Conservation (phyloP, 2,329 filamentous ascomycete species). For the Cercospora beticola region DNA sequence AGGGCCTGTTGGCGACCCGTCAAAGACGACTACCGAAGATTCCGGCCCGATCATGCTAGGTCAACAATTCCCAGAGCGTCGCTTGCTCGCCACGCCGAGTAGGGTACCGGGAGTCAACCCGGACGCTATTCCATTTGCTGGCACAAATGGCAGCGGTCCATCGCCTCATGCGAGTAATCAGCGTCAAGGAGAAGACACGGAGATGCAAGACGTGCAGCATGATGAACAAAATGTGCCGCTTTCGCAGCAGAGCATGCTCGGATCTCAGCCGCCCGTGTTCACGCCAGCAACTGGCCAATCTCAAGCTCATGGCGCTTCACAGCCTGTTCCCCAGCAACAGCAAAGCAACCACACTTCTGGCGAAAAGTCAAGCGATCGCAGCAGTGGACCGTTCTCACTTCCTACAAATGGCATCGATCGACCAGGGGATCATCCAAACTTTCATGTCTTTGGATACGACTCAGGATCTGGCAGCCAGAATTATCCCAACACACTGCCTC, state of each 20-base stretch:
- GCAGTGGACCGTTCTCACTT: slow-evolving; percentile 59
- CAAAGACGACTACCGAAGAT: slow-evolving; percentile 45
- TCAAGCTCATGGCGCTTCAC: slow-evolving; percentile 58
- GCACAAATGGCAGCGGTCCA: slow-evolving; percentile 36
- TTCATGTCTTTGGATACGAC: slow-evolving; percentile 51
- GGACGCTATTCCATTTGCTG: slow-evolving; percentile 59
- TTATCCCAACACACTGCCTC: slow-evolving; percentile 62
- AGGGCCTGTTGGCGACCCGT: slow-evolving; percentile 42
- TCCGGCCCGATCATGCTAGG: slow-evolving; percentile 57
- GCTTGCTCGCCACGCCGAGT: slow-evolving; percentile 46
- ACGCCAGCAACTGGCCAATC: slow-evolving; percentile 66
- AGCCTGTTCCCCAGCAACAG: slow-evolving; percentile 59
- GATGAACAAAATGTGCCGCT: slow-evolving; percentile 9
- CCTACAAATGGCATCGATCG: slow-evolving; percentile 61
- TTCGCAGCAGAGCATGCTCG: slow-evolving; percentile 29
- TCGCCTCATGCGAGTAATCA: slow-evolving; percentile 45
- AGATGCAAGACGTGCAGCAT: slow-evolving; percentile 46
- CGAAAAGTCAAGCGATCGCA: slow-evolving; percentile 71
- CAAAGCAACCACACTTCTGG: slow-evolving; percentile 87
- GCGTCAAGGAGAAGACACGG: slow-evolving; percentile 42
- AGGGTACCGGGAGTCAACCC: slow-evolving; percentile 59
- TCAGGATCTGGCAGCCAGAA: slow-evolving; percentile 52
- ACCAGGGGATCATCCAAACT: slow-evolving; percentile 54
- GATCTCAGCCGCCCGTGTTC: slow-evolving; percentile 55
- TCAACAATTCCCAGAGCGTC: slow-evolving; percentile 59